A percentile compares a stretch with the other conserved stretches of the same genome.
Conservation (phyloP, 164 flowering plant genomes). For the Annona cherimola region DNA sequence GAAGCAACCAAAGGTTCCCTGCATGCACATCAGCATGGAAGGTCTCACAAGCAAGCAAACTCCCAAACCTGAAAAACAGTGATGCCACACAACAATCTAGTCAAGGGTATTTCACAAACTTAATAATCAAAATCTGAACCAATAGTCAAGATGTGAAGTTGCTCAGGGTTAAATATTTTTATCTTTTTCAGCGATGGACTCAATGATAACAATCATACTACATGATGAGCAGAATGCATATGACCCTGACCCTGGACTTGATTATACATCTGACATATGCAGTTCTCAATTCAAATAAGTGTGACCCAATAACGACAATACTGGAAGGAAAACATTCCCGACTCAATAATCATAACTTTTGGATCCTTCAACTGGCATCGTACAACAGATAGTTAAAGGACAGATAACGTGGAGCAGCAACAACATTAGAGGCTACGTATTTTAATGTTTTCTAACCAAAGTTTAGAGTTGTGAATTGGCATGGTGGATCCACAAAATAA, state of each 20-base stretch:
- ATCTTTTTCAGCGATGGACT: not conserved
- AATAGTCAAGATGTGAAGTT: not conserved
- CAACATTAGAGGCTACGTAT: too few relatives aligned
- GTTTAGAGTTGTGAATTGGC: not conserved
- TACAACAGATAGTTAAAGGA: not conserved
- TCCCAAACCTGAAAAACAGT: constrained; percentile 78
- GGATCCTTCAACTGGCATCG: not conserved
- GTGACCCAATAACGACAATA: not conserved
- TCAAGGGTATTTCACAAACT: not conserved
- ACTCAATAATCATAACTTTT: not conserved
- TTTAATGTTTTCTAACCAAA: too few relatives aligned
- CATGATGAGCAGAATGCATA: not conserved
- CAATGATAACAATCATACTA: not conserved
- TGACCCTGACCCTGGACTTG: not conserved
- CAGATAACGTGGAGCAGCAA: not conserved
- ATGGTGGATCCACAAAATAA: not conserved
- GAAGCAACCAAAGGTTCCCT: constrained; percentile 86
- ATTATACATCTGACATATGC: not conserved
- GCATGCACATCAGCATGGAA: constrained; percentile 99
- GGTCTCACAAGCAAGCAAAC: constrained; percentile 87
- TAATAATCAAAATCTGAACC: not conserved
- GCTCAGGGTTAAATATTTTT: not conserved
- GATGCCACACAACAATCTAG: not conserved
- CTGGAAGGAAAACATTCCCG: not conserved
- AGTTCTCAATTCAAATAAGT: not conserved